Evolutionary conservation across 768 basidiomycete species (phyloP).

Genomic region (Strobilomyces dryophilus): DNA sequence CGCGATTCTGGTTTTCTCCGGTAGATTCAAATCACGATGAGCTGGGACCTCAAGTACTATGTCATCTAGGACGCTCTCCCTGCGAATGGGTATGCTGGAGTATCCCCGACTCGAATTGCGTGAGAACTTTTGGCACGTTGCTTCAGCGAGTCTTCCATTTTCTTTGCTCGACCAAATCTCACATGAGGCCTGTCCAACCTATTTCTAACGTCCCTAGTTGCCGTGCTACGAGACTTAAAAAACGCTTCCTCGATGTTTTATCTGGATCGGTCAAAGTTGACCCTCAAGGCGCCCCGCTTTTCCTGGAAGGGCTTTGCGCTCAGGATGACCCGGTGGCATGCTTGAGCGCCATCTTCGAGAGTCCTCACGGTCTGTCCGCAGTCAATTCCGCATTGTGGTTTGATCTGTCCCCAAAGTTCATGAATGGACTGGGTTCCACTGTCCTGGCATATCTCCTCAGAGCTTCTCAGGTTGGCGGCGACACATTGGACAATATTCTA

Average conservation of each 20-base stretch:
- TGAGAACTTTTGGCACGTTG: no score
- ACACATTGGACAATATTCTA: conserved; percentile 38
- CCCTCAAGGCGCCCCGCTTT: conserved; percentile 23
- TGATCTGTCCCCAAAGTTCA: conserved; percentile 34
- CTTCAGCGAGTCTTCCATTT: no score
- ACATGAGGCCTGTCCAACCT: conserved; percentile 1
- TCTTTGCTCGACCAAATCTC: background rate
- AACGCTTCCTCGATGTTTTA: conserved; percentile 32
- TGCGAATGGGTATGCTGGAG: no score
- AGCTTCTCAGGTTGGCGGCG: conserved; percentile 39
- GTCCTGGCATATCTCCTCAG: conserved; percentile 39
- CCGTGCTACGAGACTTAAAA: conserved; percentile 26
- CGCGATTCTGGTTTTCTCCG: no score
- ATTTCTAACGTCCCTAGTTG: background rate
- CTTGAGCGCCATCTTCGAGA: conserved; percentile 34
- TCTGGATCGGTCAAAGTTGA: conserved; percentile 27
- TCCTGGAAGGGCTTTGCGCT: conserved; percentile 44
- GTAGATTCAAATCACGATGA: no score
- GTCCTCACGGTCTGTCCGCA: conserved; percentile 34
- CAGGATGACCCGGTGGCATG: conserved; percentile 38
- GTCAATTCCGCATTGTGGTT: conserved; percentile 39
- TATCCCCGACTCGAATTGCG: no score
- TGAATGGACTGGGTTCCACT: conserved; percentile 38
- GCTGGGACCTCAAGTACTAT: no score
- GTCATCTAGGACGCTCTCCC: no score